phyloP scores from a whole-genome alignment of 1,139 yeast species.

The Scheffersomyces quercinus region DNA sequence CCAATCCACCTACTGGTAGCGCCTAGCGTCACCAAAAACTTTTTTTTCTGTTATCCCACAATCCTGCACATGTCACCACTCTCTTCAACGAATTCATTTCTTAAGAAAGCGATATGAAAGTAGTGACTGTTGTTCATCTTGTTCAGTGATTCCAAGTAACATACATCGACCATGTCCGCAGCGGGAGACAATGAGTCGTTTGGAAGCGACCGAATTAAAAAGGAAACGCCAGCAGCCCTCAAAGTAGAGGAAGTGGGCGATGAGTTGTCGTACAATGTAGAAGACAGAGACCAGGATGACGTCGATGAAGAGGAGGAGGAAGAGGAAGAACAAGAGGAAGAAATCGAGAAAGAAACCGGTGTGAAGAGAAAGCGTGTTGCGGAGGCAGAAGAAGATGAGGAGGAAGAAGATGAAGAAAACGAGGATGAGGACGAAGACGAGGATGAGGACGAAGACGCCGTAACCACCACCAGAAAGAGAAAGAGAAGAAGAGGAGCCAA shows the following conservation, averaged over 20 bases:
- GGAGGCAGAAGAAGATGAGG: conserved; percentile 6
- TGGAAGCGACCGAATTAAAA: too few species aligned
- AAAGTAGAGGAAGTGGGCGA: background rate
- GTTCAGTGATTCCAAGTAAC: too few species aligned
- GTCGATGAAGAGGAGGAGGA: conserved; percentile 39
- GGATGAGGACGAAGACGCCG: conserved; percentile 52
- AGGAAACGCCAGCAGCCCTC: background rate
- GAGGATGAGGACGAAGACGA: conserved; percentile 58
- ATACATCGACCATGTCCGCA: too few species aligned
- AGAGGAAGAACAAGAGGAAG: conserved; percentile 5
- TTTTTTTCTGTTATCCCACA: too few species aligned
- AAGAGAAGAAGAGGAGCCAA: conserved; percentile 73
- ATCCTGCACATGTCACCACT: too few species aligned
- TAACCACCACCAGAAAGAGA: conserved; percentile 50
- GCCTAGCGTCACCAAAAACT: too few species aligned
- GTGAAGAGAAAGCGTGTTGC: background rate
- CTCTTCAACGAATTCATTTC: too few species aligned
- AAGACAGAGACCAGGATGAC: conserved; percentile 44
- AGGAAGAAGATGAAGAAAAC: conserved; percentile 15
- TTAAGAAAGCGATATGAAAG: too few species aligned
- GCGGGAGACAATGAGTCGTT: too few species aligned
- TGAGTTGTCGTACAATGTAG: conserved; percentile 15
- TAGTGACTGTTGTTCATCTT: too few species aligned
- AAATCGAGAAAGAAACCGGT: background rate
- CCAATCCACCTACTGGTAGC: too few species aligned